Conservation (phyloP, 768 basidiomycete genomes). For the Mycena sanguinolenta region DNA sequence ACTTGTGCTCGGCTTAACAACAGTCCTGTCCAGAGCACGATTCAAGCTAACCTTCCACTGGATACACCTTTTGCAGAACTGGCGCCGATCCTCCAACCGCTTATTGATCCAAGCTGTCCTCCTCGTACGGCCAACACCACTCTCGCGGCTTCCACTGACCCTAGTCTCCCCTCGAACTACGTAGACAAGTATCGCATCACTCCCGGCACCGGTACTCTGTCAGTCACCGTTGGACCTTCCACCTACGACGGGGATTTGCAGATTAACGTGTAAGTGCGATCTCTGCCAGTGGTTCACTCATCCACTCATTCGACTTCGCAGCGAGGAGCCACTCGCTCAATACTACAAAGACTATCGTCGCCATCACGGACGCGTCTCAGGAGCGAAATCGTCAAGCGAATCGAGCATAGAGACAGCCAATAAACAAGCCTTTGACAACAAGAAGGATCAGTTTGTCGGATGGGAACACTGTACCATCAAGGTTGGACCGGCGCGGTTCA, state of each 20-base stretch:
- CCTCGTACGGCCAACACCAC: not conserved
- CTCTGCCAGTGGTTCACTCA: no score
- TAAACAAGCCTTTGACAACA: not conserved
- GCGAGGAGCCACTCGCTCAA: constrained; percentile 7
- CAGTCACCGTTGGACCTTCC: not conserved
- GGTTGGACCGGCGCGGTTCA: constrained; percentile 5
- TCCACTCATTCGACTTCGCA: not conserved
- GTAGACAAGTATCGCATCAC: not conserved
- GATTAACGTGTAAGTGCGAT: not conserved
- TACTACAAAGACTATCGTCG: constrained; percentile 14
- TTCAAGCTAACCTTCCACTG: not conserved
- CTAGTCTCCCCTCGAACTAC: no score
- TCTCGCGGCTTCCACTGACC: not conserved
- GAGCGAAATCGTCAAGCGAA: not conserved
- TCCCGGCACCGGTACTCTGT: not conserved
- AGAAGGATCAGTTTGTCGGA: not conserved
- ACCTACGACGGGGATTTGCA: constrained; percentile 2
- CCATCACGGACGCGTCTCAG: not conserved
- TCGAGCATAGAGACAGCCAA: not conserved
- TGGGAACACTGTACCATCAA: not conserved
- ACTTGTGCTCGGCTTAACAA: not conserved
- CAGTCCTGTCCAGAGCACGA: not conserved
- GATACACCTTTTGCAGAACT: not conserved
- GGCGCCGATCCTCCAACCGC: not conserved
- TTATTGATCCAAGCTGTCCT: not conserved